These are phyloP conservation scores for Eremothecium gossypii DNA, from an alignment of 1,139 yeast genomes.

Conservation along the genomic window DNA sequence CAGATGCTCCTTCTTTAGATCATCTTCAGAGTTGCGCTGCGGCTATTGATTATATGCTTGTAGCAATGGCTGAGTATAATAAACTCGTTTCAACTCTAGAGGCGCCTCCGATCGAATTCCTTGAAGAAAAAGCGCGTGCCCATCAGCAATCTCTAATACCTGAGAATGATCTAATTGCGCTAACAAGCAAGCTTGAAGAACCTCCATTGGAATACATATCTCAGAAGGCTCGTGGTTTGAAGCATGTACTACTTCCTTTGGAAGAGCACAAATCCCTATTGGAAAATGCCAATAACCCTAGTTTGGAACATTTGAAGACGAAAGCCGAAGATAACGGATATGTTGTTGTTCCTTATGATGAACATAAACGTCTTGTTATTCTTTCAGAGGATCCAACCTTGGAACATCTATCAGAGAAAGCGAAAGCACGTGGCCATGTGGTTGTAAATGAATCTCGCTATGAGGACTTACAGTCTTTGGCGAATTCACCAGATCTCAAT, in stretches of 20 bases:
- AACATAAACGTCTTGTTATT: constrained; percentile 11
- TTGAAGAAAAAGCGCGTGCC: constrained; percentile 5
- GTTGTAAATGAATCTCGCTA: constrained; percentile 26
- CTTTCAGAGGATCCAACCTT: constrained; percentile 14
- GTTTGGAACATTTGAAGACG: constrained; percentile 15
- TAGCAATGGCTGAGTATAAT: not conserved
- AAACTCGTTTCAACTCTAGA: not conserved
- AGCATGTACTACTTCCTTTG: constrained; percentile 1
- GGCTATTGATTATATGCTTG: not conserved
- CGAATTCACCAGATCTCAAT: constrained; percentile 4
- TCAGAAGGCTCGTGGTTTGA: constrained; percentile 5
- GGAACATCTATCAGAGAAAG: constrained; percentile 20
- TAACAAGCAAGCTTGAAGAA: not conserved
- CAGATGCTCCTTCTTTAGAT: constrained; percentile 1
- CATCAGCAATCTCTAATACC: constrained; percentile 15
- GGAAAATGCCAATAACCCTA: constrained; percentile 1
- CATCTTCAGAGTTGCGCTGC: constrained; percentile 3
- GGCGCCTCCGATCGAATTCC: constrained; percentile 7
- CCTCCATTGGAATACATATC: constrained; percentile 3
- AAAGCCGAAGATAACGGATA: constrained; percentile 13
- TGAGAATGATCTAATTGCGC: not conserved
- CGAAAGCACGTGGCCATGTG: constrained; percentile 25
- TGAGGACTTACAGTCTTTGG: constrained; percentile 25
- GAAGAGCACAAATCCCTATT: constrained; percentile 10
- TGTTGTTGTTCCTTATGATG: constrained; percentile 11